Conservation (phyloP, 139 green algal species). For the Coelastrella sp. region DNA sequence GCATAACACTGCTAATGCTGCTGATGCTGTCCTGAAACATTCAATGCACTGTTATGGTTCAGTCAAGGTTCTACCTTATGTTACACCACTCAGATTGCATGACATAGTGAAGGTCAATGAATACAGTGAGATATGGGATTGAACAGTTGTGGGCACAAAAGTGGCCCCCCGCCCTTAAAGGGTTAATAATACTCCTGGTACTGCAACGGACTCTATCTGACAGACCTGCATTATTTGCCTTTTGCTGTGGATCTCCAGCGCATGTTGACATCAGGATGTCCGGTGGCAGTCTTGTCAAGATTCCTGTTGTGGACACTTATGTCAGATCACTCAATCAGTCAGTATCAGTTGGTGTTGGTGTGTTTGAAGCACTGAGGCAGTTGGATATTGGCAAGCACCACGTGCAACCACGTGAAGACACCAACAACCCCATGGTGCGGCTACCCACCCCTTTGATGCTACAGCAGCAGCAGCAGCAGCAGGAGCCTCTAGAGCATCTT, state of each 20-base stretch:
- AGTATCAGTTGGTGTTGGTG: constrained; percentile 79
- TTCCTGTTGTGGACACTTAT: constrained; percentile 88
- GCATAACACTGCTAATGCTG: too few relatives aligned
- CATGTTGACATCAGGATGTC: constrained; percentile 60
- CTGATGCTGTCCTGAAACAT: too few relatives aligned
- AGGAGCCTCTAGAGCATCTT: not conserved
- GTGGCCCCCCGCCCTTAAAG: too few relatives aligned
- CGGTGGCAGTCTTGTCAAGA: constrained; percentile 75
- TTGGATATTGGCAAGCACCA: constrained; percentile 67
- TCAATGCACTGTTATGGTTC: too few relatives aligned
- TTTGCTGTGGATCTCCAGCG: constrained; percentile 46
- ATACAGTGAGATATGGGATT: too few relatives aligned
- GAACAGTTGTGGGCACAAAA: too few relatives aligned
- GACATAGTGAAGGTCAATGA: too few relatives aligned
- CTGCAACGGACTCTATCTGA: too few relatives aligned
- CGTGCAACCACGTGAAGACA: constrained; percentile 42
- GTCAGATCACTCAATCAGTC: constrained; percentile 92
- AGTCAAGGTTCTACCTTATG: too few relatives aligned
- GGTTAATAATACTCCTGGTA: too few relatives aligned
- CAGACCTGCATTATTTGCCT: not conserved
- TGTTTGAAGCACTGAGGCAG: constrained; percentile 92
- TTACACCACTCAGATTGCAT: too few relatives aligned
- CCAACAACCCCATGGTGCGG: not conserved
- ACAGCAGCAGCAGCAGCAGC: constrained; percentile 13
- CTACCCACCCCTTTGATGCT: constrained; percentile 26